Conservation (phyloP, 345 rosid genomes). For the Brassica juncea region DNA sequence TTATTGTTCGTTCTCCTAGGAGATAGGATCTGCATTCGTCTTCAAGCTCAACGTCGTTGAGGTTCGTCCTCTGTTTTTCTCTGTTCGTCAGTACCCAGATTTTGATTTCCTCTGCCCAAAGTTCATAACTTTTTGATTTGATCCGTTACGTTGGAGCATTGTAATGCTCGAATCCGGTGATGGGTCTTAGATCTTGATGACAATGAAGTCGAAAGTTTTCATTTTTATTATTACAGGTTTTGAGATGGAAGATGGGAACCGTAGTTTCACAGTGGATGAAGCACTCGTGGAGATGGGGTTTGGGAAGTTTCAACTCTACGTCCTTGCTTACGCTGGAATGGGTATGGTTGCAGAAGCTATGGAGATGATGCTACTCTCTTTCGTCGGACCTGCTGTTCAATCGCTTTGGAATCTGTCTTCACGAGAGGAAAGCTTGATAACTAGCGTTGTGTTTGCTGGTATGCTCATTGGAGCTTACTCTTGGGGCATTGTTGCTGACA, state of each 20-base stretch:
- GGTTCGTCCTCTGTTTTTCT: conserved; percentile 13
- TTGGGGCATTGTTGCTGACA: conserved; percentile 88
- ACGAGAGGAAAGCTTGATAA: conserved; percentile 64
- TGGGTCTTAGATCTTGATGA: not conserved
- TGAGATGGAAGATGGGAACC: conserved; percentile 42
- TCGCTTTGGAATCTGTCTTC: conserved; percentile 72
- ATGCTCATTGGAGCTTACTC: conserved; percentile 88
- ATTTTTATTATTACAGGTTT: not conserved
- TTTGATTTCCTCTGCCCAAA: not conserved
- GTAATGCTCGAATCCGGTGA: not conserved
- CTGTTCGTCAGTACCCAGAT: not conserved
- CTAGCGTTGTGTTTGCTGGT: conserved; percentile 81
- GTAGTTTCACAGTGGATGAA: conserved; percentile 71
- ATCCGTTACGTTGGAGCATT: not conserved
- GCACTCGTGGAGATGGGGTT: conserved; percentile 79
- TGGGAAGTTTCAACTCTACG: conserved; percentile 72
- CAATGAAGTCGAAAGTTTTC: not conserved
- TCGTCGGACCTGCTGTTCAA: conserved; percentile 81
- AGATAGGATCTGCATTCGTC: conserved; percentile 25
- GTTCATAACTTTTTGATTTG: not conserved
- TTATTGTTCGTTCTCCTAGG: conserved; percentile 16
- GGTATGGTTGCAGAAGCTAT: conserved; percentile 92
- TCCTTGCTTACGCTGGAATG: conserved; percentile 89
- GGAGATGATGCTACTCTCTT: conserved; percentile 97
- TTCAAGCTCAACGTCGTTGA: not conserved